Evolutionary conservation across 805 yeast species (phyloP), one percentile per base, ranked within the genome.

Genomic region (Kodamaea laetipori): DNA sequence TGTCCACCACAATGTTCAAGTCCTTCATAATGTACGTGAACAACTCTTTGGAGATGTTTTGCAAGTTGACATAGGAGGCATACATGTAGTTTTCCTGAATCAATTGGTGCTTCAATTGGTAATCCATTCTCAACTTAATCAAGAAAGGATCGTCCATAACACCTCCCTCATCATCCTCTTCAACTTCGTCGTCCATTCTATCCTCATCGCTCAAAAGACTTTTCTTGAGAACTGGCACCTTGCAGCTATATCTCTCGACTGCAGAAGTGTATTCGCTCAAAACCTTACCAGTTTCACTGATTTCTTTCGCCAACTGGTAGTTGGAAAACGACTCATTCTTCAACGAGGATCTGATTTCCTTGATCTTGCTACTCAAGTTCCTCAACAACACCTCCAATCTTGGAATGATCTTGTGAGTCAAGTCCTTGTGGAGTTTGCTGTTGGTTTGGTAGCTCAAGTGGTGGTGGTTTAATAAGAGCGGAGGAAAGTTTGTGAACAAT

Each of bases 281-380:
- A 24, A 80, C 78, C 31, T 64, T 61, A 44, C 82, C 84, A 1
- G 95, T 84, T 44, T 77, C 79, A 41, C 74, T 74, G 44, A 84
- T 76, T 60, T 71, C 75, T 37, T 56, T 67, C 10, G 62, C 46
- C 19, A 71, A 48, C 6, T 60, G 56, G 13, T 60, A 52, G 47
- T 69, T 70, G 18, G 72, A 67, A 51, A 71, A 71, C 2, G 71
- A 59, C 13, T 71, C 75, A 51, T 71, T 69, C 43, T 61, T 66
- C 47, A 71, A 56, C 23, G 69, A 58, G 5, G 66, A 53, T 52
- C 55, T 68, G 50, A 71, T 69, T 49, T 71, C 76, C 47, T 67
- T 69, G 49, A 71, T 71, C 42, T 71, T 71, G 46, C 52, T 42
- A 25, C 61, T 51, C 37, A 71, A 59, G 47, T 69, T 69, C 43